A percentile compares a stretch with the other conserved stretches of the same genome.
Conservation (phyloP, 345 rosid genomes). For the Populus alba region DNA sequence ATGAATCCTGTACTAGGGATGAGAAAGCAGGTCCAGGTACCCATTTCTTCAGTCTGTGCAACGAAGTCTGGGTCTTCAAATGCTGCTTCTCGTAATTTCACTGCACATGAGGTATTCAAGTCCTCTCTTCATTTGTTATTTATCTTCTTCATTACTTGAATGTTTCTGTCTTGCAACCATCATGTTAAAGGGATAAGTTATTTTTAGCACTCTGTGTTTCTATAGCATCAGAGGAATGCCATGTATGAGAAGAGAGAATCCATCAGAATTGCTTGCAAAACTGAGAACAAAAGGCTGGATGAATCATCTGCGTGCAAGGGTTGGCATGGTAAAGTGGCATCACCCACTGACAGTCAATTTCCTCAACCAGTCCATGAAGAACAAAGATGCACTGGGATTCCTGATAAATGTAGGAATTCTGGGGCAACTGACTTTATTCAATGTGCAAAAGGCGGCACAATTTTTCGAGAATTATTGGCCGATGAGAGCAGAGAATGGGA, state of each 20-base stretch:
- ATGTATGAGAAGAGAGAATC: conserved; percentile 8
- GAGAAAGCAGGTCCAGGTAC: conserved; percentile 38
- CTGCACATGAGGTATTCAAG: conserved; percentile 41
- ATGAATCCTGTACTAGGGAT: conserved; percentile 58
- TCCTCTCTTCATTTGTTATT: background rate
- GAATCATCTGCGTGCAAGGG: conserved; percentile 31
- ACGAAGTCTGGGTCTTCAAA: conserved; percentile 40
- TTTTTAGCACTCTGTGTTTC: background rate
- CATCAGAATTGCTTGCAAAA: conserved; percentile 5
- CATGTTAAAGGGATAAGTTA: background rate
- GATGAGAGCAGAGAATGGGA: conserved; percentile 46
- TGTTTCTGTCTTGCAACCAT: background rate
- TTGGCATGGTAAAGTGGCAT: conserved; percentile 29
- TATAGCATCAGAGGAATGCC: conserved; percentile 33
- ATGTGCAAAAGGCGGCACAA: conserved; percentile 24
- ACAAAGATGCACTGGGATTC: conserved; percentile 19
- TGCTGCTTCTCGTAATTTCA: conserved; percentile 28
- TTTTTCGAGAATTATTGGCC: conserved; percentile 50
- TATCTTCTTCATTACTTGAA: background rate
- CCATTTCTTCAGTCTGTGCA: conserved; percentile 42
- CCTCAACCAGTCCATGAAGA: conserved; percentile 11
- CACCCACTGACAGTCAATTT: background rate
- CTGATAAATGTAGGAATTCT: conserved; percentile 26
- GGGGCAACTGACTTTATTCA: conserved; percentile 14
- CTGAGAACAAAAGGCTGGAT: conserved; percentile 17